phyloP scores from a whole-genome alignment of 768 basidiomycete species.

The Ramaria rubella region DNA sequence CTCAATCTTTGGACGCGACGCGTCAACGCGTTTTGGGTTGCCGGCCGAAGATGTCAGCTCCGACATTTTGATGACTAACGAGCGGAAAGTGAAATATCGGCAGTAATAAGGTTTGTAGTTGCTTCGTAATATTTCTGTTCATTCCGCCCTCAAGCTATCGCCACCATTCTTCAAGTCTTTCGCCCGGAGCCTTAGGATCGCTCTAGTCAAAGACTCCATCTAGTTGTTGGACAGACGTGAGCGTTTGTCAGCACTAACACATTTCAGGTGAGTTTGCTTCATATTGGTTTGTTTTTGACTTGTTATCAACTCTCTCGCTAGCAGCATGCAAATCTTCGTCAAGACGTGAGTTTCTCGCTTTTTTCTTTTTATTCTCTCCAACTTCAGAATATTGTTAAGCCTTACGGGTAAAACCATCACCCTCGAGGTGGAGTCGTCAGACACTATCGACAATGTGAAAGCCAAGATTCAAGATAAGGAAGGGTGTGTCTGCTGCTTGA shows the following conservation, averaged over 20 bases:
- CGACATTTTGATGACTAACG: not conserved
- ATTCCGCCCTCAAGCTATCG: not conserved
- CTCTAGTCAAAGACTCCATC: slow-evolving; percentile 92
- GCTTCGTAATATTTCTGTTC: slow-evolving; percentile 1
- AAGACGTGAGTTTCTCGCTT: slow-evolving; percentile 63
- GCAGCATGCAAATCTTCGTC: slow-evolving; percentile 92
- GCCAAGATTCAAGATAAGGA: slow-evolving; percentile 97
- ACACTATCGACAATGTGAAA: slow-evolving; percentile 98
- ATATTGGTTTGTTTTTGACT: not conserved
- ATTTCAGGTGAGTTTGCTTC: slow-evolving; percentile 2
- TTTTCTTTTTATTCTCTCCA: slow-evolving; percentile 2
- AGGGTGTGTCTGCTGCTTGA: slow-evolving; percentile 45
- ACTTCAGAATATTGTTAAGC: slow-evolving; percentile 37
- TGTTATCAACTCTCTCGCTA: no score
- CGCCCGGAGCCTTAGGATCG: slow-evolving; percentile 3
- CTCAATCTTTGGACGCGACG: slow-evolving; percentile 1
- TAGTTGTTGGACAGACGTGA: slow-evolving; percentile 85
- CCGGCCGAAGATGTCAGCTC: not conserved
- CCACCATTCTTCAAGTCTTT: slow-evolving; percentile 5
- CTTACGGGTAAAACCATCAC: slow-evolving; percentile 99
- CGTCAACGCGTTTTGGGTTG: not conserved
- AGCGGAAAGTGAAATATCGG: not conserved
- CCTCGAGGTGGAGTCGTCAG: slow-evolving; percentile 95
- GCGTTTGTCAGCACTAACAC: slow-evolving; percentile 43
- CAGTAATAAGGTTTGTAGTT: not conserved